These are phyloP conservation scores for Arthrobotrys entomopaga DNA, from an alignment of 2,329 filamentous ascomycete genomes.

Conservation along the genomic window DNA sequence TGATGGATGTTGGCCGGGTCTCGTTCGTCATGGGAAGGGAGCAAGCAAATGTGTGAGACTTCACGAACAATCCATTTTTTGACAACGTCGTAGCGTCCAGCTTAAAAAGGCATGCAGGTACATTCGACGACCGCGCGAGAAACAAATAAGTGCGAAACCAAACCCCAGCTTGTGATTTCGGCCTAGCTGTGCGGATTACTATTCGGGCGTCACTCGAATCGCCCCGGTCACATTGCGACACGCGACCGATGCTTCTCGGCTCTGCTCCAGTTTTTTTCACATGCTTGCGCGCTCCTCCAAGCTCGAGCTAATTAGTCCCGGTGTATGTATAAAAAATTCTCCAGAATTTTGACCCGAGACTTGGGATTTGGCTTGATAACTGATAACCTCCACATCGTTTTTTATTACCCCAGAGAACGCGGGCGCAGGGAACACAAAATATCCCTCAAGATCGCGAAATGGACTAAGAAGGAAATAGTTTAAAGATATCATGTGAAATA, in stretches of 20 bases:
- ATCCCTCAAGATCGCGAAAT: conserved; percentile 27
- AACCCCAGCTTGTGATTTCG: conserved; percentile 39
- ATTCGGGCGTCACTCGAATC: conserved; percentile 41
- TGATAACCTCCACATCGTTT: conserved; percentile 39
- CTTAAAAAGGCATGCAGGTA: conserved; percentile 48
- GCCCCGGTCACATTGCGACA: conserved; percentile 45
- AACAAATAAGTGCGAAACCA: neutral
- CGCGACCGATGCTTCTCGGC: conserved; percentile 44
- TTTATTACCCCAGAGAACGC: conserved; percentile 37
- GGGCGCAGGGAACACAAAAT: conserved; percentile 7
- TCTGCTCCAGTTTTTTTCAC: conserved; percentile 41
- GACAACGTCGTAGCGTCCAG: conserved; percentile 2
- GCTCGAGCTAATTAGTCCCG: neutral
- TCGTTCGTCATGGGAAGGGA: conserved; percentile 31
- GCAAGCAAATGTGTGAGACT: too few species aligned
- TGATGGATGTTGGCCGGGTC: neutral
- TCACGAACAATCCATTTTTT: neutral
- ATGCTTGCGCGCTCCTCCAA: conserved; percentile 17
- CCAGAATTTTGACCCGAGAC: conserved; percentile 26
- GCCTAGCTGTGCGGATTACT: conserved; percentile 11
- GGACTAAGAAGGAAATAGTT: neutral
- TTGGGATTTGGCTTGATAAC: conserved; percentile 8
- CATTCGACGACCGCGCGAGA: conserved; percentile 7
- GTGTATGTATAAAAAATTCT: conserved; percentile 13
- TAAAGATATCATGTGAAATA: conserved; percentile 40